Conservation (phyloP, 257 asterid genomes). For the Haberlea rhodopensis region DNA sequence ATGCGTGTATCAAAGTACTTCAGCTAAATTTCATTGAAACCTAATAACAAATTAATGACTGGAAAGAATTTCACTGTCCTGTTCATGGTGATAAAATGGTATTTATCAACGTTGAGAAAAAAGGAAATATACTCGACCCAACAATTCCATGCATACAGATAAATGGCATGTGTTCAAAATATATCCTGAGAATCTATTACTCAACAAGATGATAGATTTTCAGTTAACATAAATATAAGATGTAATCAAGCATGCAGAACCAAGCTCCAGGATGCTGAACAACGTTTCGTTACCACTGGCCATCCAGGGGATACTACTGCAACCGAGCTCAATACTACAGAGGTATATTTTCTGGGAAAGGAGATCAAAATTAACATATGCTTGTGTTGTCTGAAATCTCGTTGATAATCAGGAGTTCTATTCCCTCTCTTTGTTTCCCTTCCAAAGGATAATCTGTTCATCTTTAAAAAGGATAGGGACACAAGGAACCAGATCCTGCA, state of each 20-base stretch:
- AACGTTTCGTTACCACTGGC: not conserved
- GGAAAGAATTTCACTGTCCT: not conserved
- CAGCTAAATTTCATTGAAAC: not conserved
- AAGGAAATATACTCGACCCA: not conserved
- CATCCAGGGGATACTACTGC: not conserved
- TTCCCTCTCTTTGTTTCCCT: conserved; percentile 40
- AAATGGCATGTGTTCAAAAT: not conserved
- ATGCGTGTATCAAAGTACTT: too few relatives aligned
- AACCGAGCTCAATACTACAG: not conserved
- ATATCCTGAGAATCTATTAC: not conserved
- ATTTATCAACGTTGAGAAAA: not conserved
- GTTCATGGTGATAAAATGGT: not conserved
- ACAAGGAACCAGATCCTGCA: conserved; percentile 88
- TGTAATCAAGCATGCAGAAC: not conserved
- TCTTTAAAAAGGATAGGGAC: conserved; percentile 80
- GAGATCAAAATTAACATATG: not conserved
- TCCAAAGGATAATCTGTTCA: conserved; percentile 81
- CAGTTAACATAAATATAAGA: not conserved
- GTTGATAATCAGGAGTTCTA: conserved; percentile 14
- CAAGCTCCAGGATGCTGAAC: not conserved
- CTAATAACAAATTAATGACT: not conserved
- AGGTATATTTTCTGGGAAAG: not conserved
- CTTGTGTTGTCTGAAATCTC: not conserved
- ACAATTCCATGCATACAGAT: not conserved
- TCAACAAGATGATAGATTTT: not conserved